Evolutionary conservation across 2,329 filamentous ascomycete species (phyloP), one percentile per base, ranked within the genome.

Genomic region (Colletotrichum tropicicola): DNA sequence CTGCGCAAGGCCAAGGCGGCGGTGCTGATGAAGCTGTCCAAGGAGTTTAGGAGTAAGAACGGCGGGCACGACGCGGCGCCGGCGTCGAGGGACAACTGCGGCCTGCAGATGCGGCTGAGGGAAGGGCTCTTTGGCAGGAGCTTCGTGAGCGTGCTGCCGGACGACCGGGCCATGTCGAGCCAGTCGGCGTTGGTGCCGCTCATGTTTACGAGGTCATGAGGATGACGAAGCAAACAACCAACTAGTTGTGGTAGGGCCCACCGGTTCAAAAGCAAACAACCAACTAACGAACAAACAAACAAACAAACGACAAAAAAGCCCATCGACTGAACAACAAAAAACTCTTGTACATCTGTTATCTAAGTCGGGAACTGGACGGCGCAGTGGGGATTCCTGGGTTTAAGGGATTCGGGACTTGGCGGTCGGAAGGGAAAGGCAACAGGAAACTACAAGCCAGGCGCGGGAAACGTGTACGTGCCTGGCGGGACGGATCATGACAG

Each of bases 1-100:
- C 77, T 91, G 52, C 81, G 82, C 70, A 84, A 85, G 63, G 88
- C 88, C 32, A 87, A 86, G 72, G 86, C 87, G 67, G 85, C 86
- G 1, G 87, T 91, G 12, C 77, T 90, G 58, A 82, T 79, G 65
- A 88, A 88, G 69, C 80, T 90, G 53, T 84, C 81, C 70, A 81
- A 81, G 59, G 85, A 89, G 72, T 88, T 83, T 57, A 66, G 27
- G 28, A 60, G 56, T 41, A 69, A 57, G 41, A 51, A 43, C 32
- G n/a, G 27, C 60, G 65, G 45, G 30, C 39, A 10, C n/a, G n/a
- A 19, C 17, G 10, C 39, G 17, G 19, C 68, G 67, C 57, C 65
- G 48, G 69, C 37, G 21, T 23, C 44, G 37, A 57, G 41, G 39
- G 58, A 56, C 53, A 64, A 70, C 37, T 73, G 78, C 61, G 72